Evolutionary conservation across 208 protist species (phyloP), one percentile per base, ranked within the genome.

Genomic region (Naegleria gruberi): DNA sequence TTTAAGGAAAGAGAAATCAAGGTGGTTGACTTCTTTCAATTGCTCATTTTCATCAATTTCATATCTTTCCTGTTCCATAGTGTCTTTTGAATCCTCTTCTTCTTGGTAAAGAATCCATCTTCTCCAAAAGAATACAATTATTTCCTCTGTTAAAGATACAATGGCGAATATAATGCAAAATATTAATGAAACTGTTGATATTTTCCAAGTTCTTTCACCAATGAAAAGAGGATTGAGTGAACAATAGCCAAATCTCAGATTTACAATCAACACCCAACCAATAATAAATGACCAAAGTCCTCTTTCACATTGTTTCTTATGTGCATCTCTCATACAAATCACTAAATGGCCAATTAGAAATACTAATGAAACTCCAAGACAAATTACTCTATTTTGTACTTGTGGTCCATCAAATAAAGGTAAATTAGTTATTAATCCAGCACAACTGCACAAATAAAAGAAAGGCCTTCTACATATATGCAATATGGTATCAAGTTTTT

Each of bases 31-130:
- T 26, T 84, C 42, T 84, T 41, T 84, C 17, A 84, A 10, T 2
- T 84, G 81, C 44, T 84, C 81, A 84, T 77, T 37, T n/a, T 77
- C 65, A n/a, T 84, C 81, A 42, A 84, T 46, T n/a, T 84, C 81
- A 45, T 26, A 84, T 5, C n/a, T 7, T 45, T 42, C 40, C 10
- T 26, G 41, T 8, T 84, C 81, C 12, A 44, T 15, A 45, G 6
- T 45, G 0, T 84, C 34, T 7, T 45, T 15, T 46, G 12, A 34
- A 12, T 44, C 40, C 6, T 84, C 81, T 15, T 46, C 37, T 12
- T 26, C 30, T 84, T 44, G 40, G 5, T 26, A 43, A 44, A 34
- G 30, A 34, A 45, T 30, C 42, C n/a, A 26, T 45, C 41, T 41
- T 30, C n/a, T 45, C 12, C 12, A 42, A 44, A 44, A 84, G 44